phyloP scores from a whole-genome alignment of 2,329 filamentous ascomycete species.

The Fusarium robinianum region DNA sequence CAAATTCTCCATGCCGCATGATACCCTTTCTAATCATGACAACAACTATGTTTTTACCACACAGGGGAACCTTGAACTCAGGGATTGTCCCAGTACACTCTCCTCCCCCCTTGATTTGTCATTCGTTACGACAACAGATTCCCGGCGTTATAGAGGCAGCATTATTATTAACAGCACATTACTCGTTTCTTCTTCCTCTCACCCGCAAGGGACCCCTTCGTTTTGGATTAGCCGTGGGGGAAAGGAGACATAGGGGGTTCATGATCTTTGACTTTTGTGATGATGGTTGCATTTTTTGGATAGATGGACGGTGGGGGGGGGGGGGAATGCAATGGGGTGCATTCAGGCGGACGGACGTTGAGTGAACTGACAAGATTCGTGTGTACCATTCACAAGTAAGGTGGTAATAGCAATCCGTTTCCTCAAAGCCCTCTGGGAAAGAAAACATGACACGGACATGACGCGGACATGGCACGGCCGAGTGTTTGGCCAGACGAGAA shows the following conservation, averaged over 20 bases:
- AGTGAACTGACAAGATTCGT: slow-evolving; percentile 12
- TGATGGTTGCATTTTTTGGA: slow-evolving; percentile 9
- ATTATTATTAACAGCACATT: slow-evolving; percentile 25
- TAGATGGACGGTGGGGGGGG: slow-evolving; percentile 12
- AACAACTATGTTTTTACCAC: neutral
- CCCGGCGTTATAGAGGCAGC: slow-evolving; percentile 33
- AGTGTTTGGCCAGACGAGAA: too few species aligned
- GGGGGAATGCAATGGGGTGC: slow-evolving; percentile 9
- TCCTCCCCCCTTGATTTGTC: slow-evolving; percentile 17
- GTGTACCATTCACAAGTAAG: slow-evolving; percentile 27
- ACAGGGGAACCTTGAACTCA: slow-evolving; percentile 3
- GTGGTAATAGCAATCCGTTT: slow-evolving; percentile 25
- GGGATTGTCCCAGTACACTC: neutral
- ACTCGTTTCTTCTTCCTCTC: slow-evolving; percentile 19
- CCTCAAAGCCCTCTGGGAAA: slow-evolving; percentile 7
- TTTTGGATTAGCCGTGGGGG: too few species aligned
- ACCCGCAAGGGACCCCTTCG: too few species aligned
- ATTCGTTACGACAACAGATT: slow-evolving; percentile 28
- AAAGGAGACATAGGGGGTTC: neutral
- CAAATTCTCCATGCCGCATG: too few species aligned
- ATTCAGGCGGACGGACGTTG: slow-evolving; percentile 13
- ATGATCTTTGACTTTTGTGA: neutral
- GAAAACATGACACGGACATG: too few species aligned
- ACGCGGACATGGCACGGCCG: too few species aligned
- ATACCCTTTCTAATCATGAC: too few species aligned